Evolutionary conservation across 2,329 filamentous ascomycete species (phyloP).

Genomic region (Aspergillus melleus): DNA sequence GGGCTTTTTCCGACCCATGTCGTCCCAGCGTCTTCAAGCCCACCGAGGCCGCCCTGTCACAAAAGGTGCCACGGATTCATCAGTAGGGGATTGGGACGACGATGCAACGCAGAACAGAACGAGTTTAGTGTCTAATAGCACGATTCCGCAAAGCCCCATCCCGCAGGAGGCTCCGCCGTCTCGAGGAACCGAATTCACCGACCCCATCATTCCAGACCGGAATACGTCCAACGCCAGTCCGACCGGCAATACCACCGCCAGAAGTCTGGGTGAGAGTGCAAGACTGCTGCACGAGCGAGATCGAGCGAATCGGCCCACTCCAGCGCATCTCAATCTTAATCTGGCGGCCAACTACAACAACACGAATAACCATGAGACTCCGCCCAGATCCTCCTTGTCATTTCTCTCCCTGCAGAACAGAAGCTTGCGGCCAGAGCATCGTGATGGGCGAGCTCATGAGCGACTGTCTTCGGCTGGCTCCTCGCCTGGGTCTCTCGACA

Average conservation of each 20-base stretch:
- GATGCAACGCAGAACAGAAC: constrained; percentile 54
- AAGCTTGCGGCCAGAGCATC: constrained; percentile 51
- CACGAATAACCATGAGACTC: constrained; percentile 56
- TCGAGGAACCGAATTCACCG: constrained; percentile 77
- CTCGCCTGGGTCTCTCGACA: constrained; percentile 65
- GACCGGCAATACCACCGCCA: constrained; percentile 57
- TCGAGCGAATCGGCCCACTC: constrained; percentile 32
- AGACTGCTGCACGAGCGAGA: constrained; percentile 67
- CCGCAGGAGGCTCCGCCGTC: constrained; percentile 64
- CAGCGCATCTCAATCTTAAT: constrained; percentile 57
- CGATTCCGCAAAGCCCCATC: constrained; percentile 39
- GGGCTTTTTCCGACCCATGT: constrained; percentile 96
- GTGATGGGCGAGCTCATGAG: constrained; percentile 68
- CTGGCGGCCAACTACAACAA: constrained; percentile 61
- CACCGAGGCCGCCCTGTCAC: constrained; percentile 64
- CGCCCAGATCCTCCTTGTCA: constrained; percentile 71
- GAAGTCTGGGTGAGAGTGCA: constrained; percentile 74
- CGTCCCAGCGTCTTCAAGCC: constrained; percentile 88
- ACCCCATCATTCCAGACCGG: constrained; percentile 69
- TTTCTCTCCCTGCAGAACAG: constrained; percentile 65
- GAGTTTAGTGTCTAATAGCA: constrained; percentile 59
- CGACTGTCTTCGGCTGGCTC: constrained; percentile 81
- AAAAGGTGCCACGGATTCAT: constrained; percentile 33
- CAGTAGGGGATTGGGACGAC: constrained; percentile 47
- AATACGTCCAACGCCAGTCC: constrained; percentile 74